Percentiles rank a stretch among this genome's conserved stretches.
Conservation (phyloP, 2,329 filamentous ascomycete genomes). For the Aspergillus pseudotamarii region DNA sequence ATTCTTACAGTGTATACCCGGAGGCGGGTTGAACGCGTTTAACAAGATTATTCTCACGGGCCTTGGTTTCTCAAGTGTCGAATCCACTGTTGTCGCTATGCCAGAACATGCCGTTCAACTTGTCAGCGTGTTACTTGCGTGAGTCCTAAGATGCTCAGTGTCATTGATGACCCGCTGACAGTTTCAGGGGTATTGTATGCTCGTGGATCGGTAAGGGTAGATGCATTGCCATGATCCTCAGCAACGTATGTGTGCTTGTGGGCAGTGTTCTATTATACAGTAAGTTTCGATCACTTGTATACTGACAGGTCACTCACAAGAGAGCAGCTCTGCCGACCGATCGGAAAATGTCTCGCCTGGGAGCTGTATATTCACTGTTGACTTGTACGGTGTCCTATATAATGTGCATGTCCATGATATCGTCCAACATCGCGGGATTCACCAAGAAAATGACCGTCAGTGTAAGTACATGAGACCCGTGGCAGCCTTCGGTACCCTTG, state of each 20-base stretch:
- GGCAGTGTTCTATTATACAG: constrained; percentile 1
- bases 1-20: constrained; percentile 3
- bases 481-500: not conserved
- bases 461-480: not conserved
- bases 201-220: not conserved
- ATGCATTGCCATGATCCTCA: constrained; percentile 1
- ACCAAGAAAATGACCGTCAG: constrained; percentile 2
- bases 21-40: not conserved
- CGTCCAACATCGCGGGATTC: constrained; percentile 3
- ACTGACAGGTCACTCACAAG: not conserved
- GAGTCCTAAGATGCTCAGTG: too few relatives aligned
- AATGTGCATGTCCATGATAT: constrained; percentile 6
- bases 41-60: constrained; percentile 2
- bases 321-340: not conserved
- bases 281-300: not conserved
- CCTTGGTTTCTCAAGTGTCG: not conserved
- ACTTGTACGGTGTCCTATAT: constrained; percentile 1
- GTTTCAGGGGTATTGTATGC: not conserved
- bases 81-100: not conserved
- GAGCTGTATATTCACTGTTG: not conserved
- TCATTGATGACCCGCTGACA: not conserved
- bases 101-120: constrained; percentile 5
- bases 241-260: not conserved
- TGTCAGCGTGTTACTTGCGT: not conserved
- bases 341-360: not conserved